Evolutionary conservation across 2,329 filamentous ascomycete species (phyloP), one percentile per base, ranked within the genome.

Genomic region (Pyrenochaeta sp.): DNA sequence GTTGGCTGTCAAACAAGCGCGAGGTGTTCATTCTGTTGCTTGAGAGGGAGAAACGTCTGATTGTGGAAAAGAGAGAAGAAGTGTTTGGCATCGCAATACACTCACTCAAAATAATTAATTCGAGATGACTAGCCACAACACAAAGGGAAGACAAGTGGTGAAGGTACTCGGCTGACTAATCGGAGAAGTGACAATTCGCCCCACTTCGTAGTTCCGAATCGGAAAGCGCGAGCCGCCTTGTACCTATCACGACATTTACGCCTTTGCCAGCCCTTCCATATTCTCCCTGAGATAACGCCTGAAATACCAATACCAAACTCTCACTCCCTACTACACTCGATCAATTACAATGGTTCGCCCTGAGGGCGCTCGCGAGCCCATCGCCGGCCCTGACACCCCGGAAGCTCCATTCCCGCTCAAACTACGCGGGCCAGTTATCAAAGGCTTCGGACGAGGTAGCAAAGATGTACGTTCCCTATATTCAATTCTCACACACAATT

Each of bases 361-460:
- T 22, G 44, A 53, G 35, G 55, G 57, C 15, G 44, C 52, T 10
- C 60, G 56, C 51, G 53, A 61, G 24, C 60, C 77, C 51, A 82
- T 94, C 57, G 83, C 90, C 46, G 93, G 93, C 42, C 78, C 86
- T 7, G 83, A 89, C 29, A 72, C 77, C 26, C 93, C 93, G 9
- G 79, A 85, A 60, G 37, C 83, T 5, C 94, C 94, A 0, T 97
- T 86, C 71, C 94, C 94, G 0, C 80, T 96, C 60, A 83, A 81
- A 58, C 86, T 97, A 74, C 86, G 88, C 50, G 94, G 94, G 17
- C 84, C 87, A 41, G 91, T 99, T 17, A 91, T 96, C 63, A 88
- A 89, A 62, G 94, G 94, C 22, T 97, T 97, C 71, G 93, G 94
- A 28, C 84, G 94, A 48, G 94, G 94, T 11, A 96, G 90, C 63